A percentile compares a stretch with the other conserved stretches of the same genome.
Evolutionary conservation across 768 basidiomycete species (phyloP).

Genomic region (Rhizopogon vesiculosus): DNA sequence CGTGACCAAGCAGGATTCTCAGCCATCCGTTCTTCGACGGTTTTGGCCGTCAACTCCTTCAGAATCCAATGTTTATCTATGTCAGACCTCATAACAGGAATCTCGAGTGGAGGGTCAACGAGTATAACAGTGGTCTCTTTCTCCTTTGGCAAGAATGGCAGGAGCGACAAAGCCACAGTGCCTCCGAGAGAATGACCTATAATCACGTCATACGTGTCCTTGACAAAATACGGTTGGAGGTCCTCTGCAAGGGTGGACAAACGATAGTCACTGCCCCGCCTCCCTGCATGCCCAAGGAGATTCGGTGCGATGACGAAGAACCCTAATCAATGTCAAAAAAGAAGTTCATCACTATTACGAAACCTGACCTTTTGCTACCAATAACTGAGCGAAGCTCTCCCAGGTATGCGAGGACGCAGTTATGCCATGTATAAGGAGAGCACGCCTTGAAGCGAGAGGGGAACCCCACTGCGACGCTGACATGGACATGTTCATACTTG

Average conservation of each 20-base stretch:
- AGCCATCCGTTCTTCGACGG: background rate
- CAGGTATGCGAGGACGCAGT: slow-evolving; percentile 17
- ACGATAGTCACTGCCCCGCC: background rate
- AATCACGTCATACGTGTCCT: background rate
- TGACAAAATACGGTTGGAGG: background rate
- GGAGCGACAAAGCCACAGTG: background rate
- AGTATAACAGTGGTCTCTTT: slow-evolving; percentile 1
- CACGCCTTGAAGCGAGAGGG: slow-evolving; percentile 16
- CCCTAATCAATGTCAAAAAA: background rate
- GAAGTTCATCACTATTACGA: background rate
- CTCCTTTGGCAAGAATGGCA: background rate
- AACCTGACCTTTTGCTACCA: slow-evolving; percentile 11
- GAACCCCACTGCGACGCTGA: slow-evolving; percentile 20
- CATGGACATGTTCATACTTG: background rate
- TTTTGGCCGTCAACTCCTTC: background rate
- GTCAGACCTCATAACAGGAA: background rate
- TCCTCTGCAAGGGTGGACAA: background rate
- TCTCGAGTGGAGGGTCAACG: slow-evolving; percentile 2
- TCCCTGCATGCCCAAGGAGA: background rate
- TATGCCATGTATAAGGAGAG: slow-evolving; percentile 21
- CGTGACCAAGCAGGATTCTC: slow-evolving; percentile 1
- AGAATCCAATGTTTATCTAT: background rate
- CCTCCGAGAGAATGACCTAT: slow-evolving; percentile 8
- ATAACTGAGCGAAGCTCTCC: slow-evolving; percentile 12
- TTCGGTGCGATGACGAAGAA: slow-evolving; percentile 3